These are phyloP conservation scores for Xylaria nigripes DNA, from an alignment of 495 filamentous ascomycete species.

Conservation along the genomic window DNA sequence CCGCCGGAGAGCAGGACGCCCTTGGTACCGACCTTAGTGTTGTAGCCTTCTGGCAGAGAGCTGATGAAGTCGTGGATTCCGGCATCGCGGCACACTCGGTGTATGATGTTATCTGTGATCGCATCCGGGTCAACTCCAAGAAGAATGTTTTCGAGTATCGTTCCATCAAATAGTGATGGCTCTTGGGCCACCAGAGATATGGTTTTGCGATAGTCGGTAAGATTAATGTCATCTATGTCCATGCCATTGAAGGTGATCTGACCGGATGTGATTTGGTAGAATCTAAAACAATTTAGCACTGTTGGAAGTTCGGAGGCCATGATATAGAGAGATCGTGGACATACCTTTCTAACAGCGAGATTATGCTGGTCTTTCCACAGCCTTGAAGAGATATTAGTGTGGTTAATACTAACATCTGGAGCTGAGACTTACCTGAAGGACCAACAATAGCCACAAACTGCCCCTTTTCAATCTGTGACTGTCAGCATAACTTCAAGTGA, in stretches of 20 bases:
- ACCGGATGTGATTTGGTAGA: conserved; percentile 47
- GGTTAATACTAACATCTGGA: background rate
- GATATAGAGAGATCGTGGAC: background rate
- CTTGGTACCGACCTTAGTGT: conserved; percentile 54
- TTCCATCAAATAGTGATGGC: conserved; percentile 53
- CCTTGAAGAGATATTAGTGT: conserved; percentile 39
- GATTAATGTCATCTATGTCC: conserved; percentile 36
- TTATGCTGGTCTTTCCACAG: conserved; percentile 65
- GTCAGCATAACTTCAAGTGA: background rate
- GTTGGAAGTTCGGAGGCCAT: background rate
- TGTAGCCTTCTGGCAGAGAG: conserved; percentile 51
- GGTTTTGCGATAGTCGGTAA: conserved; percentile 45
- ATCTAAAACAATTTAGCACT: conserved; percentile 27
- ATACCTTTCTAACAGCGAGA: conserved; percentile 53
- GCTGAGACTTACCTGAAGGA: conserved; percentile 29
- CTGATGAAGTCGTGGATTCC: conserved; percentile 52
- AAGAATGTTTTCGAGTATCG: conserved; percentile 52
- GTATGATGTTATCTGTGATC: conserved; percentile 34
- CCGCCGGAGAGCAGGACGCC: conserved; percentile 66
- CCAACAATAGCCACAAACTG: conserved; percentile 62
- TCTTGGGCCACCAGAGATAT: conserved; percentile 55
- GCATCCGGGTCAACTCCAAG: conserved; percentile 41
- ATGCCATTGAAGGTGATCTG: conserved; percentile 42
- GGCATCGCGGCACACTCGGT: conserved; percentile 45
- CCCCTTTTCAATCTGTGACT: conserved; percentile 48